phyloP scores from a whole-genome alignment of 2,329 filamentous ascomycete genomes.

The Neonectria coccinea region DNA sequence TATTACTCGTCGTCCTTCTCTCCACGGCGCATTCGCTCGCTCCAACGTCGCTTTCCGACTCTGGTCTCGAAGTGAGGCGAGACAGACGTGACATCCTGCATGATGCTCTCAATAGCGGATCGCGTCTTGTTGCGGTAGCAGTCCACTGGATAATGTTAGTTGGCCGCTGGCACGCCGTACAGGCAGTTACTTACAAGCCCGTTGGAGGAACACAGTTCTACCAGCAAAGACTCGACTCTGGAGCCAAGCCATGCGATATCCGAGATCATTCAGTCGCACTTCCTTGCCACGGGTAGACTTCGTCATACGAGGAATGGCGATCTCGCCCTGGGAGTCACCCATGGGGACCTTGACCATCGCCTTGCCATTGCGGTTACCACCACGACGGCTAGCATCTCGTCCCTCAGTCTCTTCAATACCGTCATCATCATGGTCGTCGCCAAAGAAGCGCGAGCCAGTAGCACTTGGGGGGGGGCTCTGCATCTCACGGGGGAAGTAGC shows the following conservation, averaged over 20 bases:
- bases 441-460: slow-evolving; percentile 80
- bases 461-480: slow-evolving; percentile 83
- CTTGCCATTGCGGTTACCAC: slow-evolving; percentile 47
- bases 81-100: slow-evolving; percentile 78
- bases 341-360: slow-evolving; percentile 72
- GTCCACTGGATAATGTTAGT: slow-evolving; percentile 72
- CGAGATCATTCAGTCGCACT: slow-evolving; percentile 90
- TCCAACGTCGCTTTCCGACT: slow-evolving; percentile 83
- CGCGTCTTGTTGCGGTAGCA: slow-evolving; percentile 94
- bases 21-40: slow-evolving; percentile 64
- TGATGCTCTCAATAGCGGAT: slow-evolving; percentile 80
- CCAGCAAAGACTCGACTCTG: slow-evolving; percentile 93
- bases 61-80: slow-evolving; percentile 91
- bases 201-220: slow-evolving; percentile 87
- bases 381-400: slow-evolving; percentile 53
- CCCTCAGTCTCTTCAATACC: slow-evolving; percentile 64
- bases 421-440: slow-evolving; percentile 71
- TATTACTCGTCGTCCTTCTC: slow-evolving; percentile 47
- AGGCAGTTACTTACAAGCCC: slow-evolving; percentile 77
- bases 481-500: slow-evolving; percentile 95
- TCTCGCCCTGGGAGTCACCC: slow-evolving; percentile 76
- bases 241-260: slow-evolving; percentile 96
- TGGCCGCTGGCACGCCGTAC: neutral
- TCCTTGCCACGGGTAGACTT: slow-evolving; percentile 80
- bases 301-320: slow-evolving; percentile 80